These are phyloP conservation scores for Saraca asoca DNA, from an alignment of 331 rosid species.

Conservation along the genomic window DNA sequence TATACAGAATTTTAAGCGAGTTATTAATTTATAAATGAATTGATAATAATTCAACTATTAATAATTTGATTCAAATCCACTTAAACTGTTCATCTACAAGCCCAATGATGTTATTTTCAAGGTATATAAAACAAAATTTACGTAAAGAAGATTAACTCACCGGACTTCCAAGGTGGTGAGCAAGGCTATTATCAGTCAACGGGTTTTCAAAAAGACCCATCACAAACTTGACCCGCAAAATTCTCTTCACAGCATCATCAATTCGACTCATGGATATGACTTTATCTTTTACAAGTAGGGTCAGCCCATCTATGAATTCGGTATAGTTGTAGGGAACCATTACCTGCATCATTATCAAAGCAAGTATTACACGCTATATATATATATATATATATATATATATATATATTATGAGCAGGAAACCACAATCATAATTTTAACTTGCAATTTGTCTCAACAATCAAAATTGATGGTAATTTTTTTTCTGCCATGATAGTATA, in stretches of 20 bases:
- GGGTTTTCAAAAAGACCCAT: constrained; percentile 50
- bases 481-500: too few species aligned
- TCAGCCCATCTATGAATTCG: constrained; percentile 41
- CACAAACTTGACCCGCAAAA: constrained; percentile 42
- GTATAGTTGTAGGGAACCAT: constrained; percentile 42
- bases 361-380: neutral
- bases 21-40: too few species aligned
- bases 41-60: too few species aligned
- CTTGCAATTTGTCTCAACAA: neutral
- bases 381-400: too few species aligned
- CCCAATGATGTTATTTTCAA: too few species aligned
- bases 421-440: neutral
- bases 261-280: constrained; percentile 46
- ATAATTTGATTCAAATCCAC: too few species aligned
- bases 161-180: constrained; percentile 45
- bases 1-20: too few species aligned
- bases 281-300: constrained; percentile 34
- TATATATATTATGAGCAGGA: neutral
- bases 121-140: too few species aligned
- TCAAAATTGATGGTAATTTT: too few species aligned
- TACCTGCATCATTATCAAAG: constrained; percentile 26
- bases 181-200: constrained; percentile 40
- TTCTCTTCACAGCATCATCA: constrained; percentile 50
- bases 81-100: too few species aligned
- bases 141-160: constrained; percentile 10